phyloP scores from a whole-genome alignment of 108 stramenopile species.

The Cyclotella atomus region DNA sequence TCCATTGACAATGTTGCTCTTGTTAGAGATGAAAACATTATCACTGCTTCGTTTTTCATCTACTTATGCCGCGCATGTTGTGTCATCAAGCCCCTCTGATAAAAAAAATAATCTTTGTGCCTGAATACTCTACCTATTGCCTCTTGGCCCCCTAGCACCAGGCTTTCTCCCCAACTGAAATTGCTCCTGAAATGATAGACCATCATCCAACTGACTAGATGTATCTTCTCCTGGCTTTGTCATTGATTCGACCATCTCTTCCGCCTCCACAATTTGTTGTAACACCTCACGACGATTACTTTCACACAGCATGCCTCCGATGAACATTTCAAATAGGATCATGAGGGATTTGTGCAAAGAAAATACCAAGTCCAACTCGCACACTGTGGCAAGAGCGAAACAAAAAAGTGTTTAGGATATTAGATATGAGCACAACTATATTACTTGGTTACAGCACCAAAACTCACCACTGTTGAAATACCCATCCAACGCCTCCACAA shows the following conservation, averaged over 20 bases:
- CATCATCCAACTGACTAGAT: constrained; percentile 84
- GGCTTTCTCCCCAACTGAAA: constrained; percentile 89
- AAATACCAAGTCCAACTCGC: constrained; percentile 98
- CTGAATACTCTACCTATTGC: constrained; percentile 36
- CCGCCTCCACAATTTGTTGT: constrained; percentile 84
- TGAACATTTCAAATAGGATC: constrained; percentile 95
- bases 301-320: constrained; percentile 93
- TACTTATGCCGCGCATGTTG: not conserved
- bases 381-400: constrained; percentile 50
- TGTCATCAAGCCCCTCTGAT: too few relatives aligned
- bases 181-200: constrained; percentile 86
- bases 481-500: constrained; percentile 97
- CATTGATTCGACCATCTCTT: constrained; percentile 87
- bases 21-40: too few relatives aligned
- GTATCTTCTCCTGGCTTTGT: constrained; percentile 90
- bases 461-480: constrained; percentile 90
- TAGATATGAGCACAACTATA: too few relatives aligned
- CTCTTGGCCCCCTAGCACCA: constrained; percentile 65
- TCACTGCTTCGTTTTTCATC: too few relatives aligned
- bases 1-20: too few relatives aligned
- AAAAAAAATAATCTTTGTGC: not conserved
- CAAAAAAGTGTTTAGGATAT: not conserved
- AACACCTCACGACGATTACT: constrained; percentile 83
- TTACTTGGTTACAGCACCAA: not conserved
- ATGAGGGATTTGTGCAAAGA: constrained; percentile 95